Evolutionary conservation across 352 stramenopile species (phyloP).

Genomic region (Phytopythium helicoides): DNA sequence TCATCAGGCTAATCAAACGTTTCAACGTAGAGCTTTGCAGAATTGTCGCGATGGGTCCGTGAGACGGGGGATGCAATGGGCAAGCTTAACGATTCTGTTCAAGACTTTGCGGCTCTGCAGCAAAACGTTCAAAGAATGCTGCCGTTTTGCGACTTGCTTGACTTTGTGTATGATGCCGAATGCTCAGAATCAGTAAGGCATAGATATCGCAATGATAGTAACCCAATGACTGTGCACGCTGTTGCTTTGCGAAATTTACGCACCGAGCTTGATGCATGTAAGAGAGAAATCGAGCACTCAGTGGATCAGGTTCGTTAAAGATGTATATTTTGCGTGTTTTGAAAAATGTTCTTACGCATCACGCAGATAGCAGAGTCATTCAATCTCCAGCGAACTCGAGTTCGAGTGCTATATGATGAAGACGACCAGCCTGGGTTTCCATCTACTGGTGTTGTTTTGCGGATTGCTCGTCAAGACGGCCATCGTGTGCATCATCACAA

Average conservation of each 20-base stretch:
- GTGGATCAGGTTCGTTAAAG: slow-evolving; percentile 14
- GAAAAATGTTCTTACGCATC: too few relatives aligned
- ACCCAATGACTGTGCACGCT: slow-evolving; percentile 5
- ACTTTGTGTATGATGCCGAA: slow-evolving; percentile 7
- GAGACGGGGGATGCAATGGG: not conserved
- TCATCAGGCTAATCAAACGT: not conserved
- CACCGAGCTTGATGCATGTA: slow-evolving; percentile 16
- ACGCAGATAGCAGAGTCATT: slow-evolving; percentile 23
- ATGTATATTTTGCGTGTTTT: too few relatives aligned
- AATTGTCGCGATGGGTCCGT: slow-evolving; percentile 1
- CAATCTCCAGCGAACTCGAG: slow-evolving; percentile 20
- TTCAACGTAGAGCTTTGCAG: slow-evolving; percentile 4
- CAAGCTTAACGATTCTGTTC: slow-evolving; percentile 5
- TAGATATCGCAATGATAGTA: not conserved
- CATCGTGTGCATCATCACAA: slow-evolving; percentile 38
- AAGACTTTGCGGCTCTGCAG: not conserved
- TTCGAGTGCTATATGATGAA: slow-evolving; percentile 41
- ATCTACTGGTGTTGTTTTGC: slow-evolving; percentile 28
- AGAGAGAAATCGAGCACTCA: slow-evolving; percentile 18
- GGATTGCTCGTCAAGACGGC: slow-evolving; percentile 37
- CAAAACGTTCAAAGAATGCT: slow-evolving; percentile 8
- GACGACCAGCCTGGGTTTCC: slow-evolving; percentile 16
- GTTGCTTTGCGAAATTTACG: slow-evolving; percentile 7
- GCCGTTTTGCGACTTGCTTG: slow-evolving; percentile 16
- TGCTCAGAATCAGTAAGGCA: not conserved